phyloP scores from a whole-genome alignment of 441 rosid genomes.

The Croton setiger region DNA sequence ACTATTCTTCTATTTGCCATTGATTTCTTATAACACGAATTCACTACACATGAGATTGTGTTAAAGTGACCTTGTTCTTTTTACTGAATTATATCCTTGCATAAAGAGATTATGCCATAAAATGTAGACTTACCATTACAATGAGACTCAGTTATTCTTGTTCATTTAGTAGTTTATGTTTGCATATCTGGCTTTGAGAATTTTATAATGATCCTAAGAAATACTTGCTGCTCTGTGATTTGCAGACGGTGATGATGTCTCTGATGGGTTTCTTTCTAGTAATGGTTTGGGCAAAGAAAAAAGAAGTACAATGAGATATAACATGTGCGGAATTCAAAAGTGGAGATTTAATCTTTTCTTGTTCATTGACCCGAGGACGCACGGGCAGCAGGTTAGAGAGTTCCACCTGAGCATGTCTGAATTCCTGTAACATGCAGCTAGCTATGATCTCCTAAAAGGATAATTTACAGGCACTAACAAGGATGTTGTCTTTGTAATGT shows the following conservation, averaged over 20 bases:
- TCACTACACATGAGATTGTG: neutral
- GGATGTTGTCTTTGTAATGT: neutral
- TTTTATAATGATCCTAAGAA: neutral
- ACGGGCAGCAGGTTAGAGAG: neutral
- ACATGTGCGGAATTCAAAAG: neutral
- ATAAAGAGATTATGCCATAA: neutral
- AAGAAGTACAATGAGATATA: conserved; percentile 16
- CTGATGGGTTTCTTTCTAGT: conserved; percentile 77
- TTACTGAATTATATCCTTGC: neutral
- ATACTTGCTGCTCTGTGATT: conserved; percentile 9
- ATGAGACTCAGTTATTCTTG: no score
- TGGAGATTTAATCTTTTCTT: neutral
- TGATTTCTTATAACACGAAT: neutral
- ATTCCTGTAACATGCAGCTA: neutral
- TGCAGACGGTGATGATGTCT: conserved; percentile 85
- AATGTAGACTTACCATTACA: no score
- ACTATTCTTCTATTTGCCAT: neutral
- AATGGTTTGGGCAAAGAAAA: conserved; percentile 65
- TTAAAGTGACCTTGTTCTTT: neutral
- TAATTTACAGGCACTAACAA: neutral
- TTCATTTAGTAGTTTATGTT: neutral
- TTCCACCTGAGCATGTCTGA: neutral
- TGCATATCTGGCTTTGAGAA: neutral
- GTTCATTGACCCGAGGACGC: neutral
- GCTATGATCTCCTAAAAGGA: neutral